Conservation (phyloP, 2,329 filamentous ascomycete species). For the Fusarium sp. region DNA sequence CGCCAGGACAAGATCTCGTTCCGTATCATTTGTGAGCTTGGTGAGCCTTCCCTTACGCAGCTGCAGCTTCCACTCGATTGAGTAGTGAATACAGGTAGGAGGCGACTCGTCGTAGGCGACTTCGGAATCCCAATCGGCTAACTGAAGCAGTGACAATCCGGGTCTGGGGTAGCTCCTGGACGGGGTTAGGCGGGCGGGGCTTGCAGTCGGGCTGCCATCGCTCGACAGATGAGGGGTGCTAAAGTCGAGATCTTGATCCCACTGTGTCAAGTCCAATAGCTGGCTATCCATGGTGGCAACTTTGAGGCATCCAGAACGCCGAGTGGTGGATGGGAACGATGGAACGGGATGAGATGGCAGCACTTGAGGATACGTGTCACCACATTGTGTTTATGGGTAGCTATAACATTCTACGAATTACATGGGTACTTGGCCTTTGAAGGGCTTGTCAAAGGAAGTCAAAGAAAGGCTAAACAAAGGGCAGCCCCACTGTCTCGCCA, state of each 20-base stretch:
- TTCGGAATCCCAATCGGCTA: slow-evolving; percentile 16
- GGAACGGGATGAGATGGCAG: background rate
- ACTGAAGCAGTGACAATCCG: slow-evolving; percentile 19
- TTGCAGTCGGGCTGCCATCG: background rate
- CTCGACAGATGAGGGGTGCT: background rate
- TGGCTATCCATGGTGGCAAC: background rate
- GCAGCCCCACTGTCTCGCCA: no score
- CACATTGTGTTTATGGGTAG: background rate
- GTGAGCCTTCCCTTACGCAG: slow-evolving; percentile 17
- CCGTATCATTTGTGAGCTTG: slow-evolving; percentile 18
- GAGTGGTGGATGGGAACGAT: background rate
- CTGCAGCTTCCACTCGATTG: slow-evolving; percentile 22
- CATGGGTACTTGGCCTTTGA: background rate
- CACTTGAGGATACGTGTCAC: background rate
- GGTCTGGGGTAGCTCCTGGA: background rate
- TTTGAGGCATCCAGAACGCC: background rate
- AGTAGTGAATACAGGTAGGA: slow-evolving; percentile 19
- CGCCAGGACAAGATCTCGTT: slow-evolving; percentile 11
- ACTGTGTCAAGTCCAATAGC: background rate
- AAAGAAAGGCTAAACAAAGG: background rate
- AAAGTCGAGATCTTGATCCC: background rate
- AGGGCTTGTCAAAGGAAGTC: background rate
- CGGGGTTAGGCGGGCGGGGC: background rate
- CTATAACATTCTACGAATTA: background rate
- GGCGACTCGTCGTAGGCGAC: slow-evolving; percentile 12